These are phyloP conservation scores for Thelonectria rubi DNA, from an alignment of 2,329 filamentous ascomycete genomes.

Conservation along the genomic window DNA sequence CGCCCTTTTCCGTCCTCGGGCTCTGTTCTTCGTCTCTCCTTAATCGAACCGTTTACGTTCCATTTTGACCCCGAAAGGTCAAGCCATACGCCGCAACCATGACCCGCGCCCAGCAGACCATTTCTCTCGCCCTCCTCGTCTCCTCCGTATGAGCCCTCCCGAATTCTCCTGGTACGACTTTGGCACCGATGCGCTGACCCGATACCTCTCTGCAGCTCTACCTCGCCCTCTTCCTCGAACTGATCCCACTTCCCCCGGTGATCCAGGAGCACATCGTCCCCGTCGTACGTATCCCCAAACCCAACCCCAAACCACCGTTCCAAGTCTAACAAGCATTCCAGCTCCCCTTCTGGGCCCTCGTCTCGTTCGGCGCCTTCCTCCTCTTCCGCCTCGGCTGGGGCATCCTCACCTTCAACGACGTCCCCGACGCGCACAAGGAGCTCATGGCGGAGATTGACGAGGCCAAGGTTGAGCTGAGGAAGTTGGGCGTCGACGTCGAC, in stretches of 20 bases:
- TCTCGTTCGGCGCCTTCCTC: conserved; percentile 90
- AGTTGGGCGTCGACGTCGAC: conserved; percentile 81
- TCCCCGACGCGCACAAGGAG: conserved; percentile 88
- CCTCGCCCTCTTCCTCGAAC: conserved; percentile 82
- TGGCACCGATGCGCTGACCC: background rate
- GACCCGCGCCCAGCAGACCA: conserved; percentile 93
- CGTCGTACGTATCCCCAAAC: conserved; percentile 69
- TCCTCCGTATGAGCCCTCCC: conserved; percentile 73
- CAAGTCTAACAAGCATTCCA: conserved; percentile 47
- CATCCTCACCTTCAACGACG: conserved; percentile 96
- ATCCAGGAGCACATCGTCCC: conserved; percentile 89
- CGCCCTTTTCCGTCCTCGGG: background rate
- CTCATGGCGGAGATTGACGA: conserved; percentile 84
- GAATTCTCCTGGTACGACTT: background rate
- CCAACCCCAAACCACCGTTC: background rate
- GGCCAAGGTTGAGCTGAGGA: conserved; percentile 77
- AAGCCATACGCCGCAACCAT: conserved; percentile 61
- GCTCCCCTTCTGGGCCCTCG: conserved; percentile 93
- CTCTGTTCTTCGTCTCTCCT: conserved; percentile 21
- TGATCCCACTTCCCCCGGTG: conserved; percentile 80
- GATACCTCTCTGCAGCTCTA: conserved; percentile 75
- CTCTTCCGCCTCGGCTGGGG: conserved; percentile 92
- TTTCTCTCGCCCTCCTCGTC: conserved; percentile 86
- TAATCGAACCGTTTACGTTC: background rate
- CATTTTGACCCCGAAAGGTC: background rate